Evolutionary conservation across 208 protist species (phyloP), one percentile per base, ranked within the genome.

Genomic region (Wallacemonas sp.): DNA sequence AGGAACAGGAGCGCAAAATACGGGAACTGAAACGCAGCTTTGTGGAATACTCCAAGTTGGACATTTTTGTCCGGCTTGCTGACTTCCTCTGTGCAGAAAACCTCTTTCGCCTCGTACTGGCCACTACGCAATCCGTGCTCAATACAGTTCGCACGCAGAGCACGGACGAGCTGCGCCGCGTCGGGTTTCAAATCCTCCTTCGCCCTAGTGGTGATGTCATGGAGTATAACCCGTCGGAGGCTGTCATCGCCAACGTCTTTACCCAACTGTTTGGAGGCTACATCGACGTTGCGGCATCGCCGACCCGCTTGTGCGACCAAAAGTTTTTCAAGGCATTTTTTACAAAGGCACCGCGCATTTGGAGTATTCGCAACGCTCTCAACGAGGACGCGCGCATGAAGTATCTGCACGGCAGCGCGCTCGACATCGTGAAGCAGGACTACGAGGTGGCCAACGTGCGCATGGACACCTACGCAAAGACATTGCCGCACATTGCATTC

Each of bases 21-120:
- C 83, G 85, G 32, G 87, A 94, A 36, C 73, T 98, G 26, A 97
- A 97, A 63, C 77, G 89, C n/a, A 96, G 92, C 54, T 82, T 96
- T 34, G 88, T 93, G 12, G 92, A 98, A 58, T 95, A 96, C 58
- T 83, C 78, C 19, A 91, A 97, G 70, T 54, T 97, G 36, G 88
- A 94, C 44, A 59, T 87, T 17, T 97, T 97, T 68, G 81, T 97
- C 62, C 74, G 93, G 4, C 67, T 97, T n/a, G 73, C 89, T 12
- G 95, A 98, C 65, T 81, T 83, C 62, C 78, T 98, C 46, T 67
- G 73, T 3, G 86, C 91, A 12, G 92, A 97, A 69, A 82, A 87
- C n/a, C 44, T 96, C 22, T 96, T 94, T 61, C 72, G 76, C 15
- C 79, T 75, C 37, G 83, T 83, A 22, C 71, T 96, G 15, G 81